Percentiles rank a stretch among this genome's conserved stretches.
These are phyloP conservation scores for Cladorrhinum sp. DNA, from an alignment of 2,329 filamentous ascomycete species.

Conservation along the genomic window DNA sequence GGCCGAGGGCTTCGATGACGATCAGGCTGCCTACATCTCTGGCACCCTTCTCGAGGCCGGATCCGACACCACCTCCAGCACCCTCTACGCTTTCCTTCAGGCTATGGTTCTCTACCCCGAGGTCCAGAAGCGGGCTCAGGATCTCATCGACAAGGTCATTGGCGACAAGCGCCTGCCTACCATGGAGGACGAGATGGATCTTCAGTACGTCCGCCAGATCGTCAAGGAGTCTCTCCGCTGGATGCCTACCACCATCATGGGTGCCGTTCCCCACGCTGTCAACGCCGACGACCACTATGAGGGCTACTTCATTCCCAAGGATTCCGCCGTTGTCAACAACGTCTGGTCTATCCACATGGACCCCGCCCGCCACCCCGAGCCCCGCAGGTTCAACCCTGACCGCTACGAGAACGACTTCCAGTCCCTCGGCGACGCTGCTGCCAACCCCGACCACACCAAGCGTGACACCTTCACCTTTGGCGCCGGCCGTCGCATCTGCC, in stretches of 20 bases:
- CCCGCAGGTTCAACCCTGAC: conserved; percentile 41
- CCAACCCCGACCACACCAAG: conserved; percentile 33
- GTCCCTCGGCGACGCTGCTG: conserved; percentile 28
- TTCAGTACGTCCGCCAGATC: conserved; percentile 43
- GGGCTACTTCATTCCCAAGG: conserved; percentile 46
- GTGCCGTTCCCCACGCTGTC: conserved; percentile 40
- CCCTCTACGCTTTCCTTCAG: conserved; percentile 41
- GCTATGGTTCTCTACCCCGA: conserved; percentile 45
- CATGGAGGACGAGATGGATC: conserved; percentile 35
- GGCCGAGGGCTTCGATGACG: conserved; percentile 30
- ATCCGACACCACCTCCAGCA: conserved; percentile 43
- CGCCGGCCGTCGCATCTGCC: conserved; percentile 51
- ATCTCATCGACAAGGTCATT: conserved; percentile 41
- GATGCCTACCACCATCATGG: conserved; percentile 41
- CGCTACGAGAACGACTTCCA: conserved; percentile 34
- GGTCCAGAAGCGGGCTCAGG: conserved; percentile 41
- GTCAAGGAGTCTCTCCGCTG: conserved; percentile 46
- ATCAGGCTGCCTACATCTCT: conserved; percentile 34
- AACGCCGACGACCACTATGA: conserved; percentile 42
- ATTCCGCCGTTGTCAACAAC: conserved; percentile 43
- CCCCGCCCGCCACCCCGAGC: conserved; percentile 38
- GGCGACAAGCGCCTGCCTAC: conserved; percentile 38
- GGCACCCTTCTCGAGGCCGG: conserved; percentile 40
- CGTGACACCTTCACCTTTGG: conserved; percentile 55
- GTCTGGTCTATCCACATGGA: conserved; percentile 48